phyloP scores from a whole-genome alignment of 108 stramenopile species.

The Seminavis robusta region DNA sequence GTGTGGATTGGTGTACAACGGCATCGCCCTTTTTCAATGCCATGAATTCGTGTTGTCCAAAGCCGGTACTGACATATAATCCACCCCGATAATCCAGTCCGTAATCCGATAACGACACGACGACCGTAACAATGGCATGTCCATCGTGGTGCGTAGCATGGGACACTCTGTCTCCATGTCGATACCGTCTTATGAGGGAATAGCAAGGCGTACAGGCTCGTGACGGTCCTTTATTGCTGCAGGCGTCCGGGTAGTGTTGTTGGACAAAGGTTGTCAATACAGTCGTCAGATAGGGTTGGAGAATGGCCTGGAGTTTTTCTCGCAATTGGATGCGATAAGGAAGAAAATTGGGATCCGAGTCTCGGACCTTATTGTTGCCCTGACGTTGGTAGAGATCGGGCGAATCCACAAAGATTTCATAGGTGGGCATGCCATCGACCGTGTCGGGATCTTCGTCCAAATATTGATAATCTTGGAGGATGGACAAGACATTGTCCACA shows the following conservation, averaged over 20 bases:
- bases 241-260: background rate
- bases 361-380: conserved; percentile 8
- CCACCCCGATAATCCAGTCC: conserved; percentile 8
- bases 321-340: background rate
- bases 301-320: background rate
- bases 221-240: background rate
- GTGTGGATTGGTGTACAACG: conserved; percentile 7
- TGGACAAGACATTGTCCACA: no score
- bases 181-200: conserved; percentile 13
- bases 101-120: conserved; percentile 10
- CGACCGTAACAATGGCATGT: conserved; percentile 11
- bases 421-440: conserved; percentile 11
- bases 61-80: conserved; percentile 6
- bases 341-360: background rate
- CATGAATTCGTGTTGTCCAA: background rate
- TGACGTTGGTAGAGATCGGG: no score
- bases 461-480: no score
- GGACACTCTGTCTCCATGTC: conserved; percentile 3
- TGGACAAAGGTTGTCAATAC: conserved; percentile 1
- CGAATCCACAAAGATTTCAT: conserved; percentile 15
- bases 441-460: conserved; percentile 11
- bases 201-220: conserved; percentile 18
- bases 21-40: conserved; percentile 9
- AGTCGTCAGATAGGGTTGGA: background rate
- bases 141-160: conserved; percentile 12